A percentile compares a stretch with the other conserved stretches of the same genome.
Evolutionary conservation across 2,329 filamentous ascomycete species (phyloP).

Genomic region (Aspergillus aculeatinus): DNA sequence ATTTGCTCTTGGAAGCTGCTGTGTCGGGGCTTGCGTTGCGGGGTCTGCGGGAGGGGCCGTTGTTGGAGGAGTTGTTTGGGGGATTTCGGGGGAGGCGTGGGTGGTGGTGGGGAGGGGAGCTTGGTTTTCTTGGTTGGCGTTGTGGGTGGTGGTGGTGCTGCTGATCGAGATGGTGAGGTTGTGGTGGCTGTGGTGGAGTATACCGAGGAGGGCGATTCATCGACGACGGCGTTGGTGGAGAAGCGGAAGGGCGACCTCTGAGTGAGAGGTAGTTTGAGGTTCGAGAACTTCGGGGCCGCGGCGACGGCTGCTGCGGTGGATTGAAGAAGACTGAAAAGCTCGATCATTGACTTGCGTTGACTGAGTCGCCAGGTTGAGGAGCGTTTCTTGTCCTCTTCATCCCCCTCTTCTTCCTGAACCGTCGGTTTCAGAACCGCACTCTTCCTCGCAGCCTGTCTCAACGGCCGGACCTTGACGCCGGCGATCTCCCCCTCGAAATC

Average conservation of each 20-base stretch:
- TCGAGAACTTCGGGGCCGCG: conserved; percentile 4
- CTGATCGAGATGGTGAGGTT: too few relatives aligned
- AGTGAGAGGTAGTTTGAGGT: conserved; percentile 3
- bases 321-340: conserved; percentile 20
- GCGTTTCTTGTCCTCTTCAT: conserved; percentile 5
- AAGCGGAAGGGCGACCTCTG: background rate
- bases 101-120: background rate
- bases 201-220: background rate
- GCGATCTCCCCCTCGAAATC: conserved; percentile 14
- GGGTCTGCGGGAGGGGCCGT: background rate
- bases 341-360: conserved; percentile 23
- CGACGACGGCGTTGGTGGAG: background rate
- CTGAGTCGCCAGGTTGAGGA: conserved; percentile 14
- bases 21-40: background rate
- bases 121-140: background rate
- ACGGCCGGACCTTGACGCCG: background rate
- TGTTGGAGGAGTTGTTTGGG: background rate
- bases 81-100: background rate
- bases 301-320: conserved; percentile 8
- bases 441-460: background rate
- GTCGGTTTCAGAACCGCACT: background rate
- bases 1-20: background rate
- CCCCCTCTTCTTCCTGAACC: background rate
- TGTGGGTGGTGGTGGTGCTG: background rate
- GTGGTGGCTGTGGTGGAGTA: background rate